Conservation (phyloP, 2,329 filamentous ascomycete species). For the Fusarium austroafricanum region DNA sequence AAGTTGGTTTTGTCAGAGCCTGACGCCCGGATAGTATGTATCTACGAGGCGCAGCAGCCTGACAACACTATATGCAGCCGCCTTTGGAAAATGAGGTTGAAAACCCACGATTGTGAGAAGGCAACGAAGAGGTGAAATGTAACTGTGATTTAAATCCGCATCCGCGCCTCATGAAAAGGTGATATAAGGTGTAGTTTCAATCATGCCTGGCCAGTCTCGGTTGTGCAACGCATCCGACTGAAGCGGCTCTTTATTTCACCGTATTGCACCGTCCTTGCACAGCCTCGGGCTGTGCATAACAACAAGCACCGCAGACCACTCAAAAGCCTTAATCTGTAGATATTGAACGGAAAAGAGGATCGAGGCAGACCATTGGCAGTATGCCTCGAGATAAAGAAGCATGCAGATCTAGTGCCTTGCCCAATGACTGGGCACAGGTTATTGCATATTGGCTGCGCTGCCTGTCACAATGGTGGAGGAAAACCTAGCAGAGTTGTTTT, state of each 20-base stretch:
- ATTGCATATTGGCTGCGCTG: conserved; percentile 26
- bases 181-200: conserved; percentile 20
- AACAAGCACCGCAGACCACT: conserved; percentile 11
- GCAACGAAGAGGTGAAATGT: background rate
- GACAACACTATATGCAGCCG: background rate
- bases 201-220: conserved; percentile 18
- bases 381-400: conserved; percentile 23
- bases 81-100: conserved; percentile 21
- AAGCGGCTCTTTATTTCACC: conserved; percentile 17
- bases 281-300: conserved; percentile 29
- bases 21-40: conserved; percentile 25
- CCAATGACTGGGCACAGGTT: conserved; percentile 20
- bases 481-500: conserved; percentile 14
- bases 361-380: conserved; percentile 16
- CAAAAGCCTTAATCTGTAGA: background rate
- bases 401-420: background rate
- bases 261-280: background rate
- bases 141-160: conserved; percentile 18
- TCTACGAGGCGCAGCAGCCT: conserved; percentile 24
- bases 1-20: background rate
- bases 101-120: conserved; percentile 8
- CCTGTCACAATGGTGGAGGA: conserved; percentile 7
- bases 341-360: conserved; percentile 1
- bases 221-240: conserved; percentile 13
- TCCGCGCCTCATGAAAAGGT: background rate